Conservation (phyloP, 2,329 filamentous ascomycete species). For the Xylariaceae sp. region DNA sequence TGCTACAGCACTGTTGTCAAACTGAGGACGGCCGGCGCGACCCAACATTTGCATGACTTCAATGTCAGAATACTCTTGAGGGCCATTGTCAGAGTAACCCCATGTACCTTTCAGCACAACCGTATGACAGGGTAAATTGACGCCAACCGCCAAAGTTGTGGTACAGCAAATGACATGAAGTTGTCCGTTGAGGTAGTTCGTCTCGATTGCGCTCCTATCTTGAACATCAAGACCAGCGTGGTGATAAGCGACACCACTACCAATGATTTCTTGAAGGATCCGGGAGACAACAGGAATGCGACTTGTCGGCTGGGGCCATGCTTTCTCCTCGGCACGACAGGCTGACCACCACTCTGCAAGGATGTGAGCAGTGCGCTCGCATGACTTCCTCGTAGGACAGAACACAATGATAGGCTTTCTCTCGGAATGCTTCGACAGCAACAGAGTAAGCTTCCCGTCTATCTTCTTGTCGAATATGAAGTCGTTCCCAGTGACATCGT, state of each 20-base stretch:
- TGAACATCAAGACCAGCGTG: slow-evolving; percentile 67
- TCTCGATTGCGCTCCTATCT: slow-evolving; percentile 65
- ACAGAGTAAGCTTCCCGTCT: slow-evolving; percentile 58
- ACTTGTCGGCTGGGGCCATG: slow-evolving; percentile 59
- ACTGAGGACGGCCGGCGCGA: slow-evolving; percentile 77
- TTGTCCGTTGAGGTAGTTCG: slow-evolving; percentile 64
- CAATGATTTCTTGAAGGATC: slow-evolving; percentile 51
- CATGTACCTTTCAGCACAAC: slow-evolving; percentile 80
- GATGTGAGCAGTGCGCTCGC: slow-evolving; percentile 61
- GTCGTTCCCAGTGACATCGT: slow-evolving; percentile 61
- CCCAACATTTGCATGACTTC: slow-evolving; percentile 92
- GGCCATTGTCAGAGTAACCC: slow-evolving; percentile 54
- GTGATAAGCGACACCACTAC: slow-evolving; percentile 70
- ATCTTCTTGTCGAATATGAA: slow-evolving; percentile 72
- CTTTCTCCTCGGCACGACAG: slow-evolving; percentile 46
- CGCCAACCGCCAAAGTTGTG: slow-evolving; percentile 76
- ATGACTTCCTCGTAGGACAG: slow-evolving; percentile 71
- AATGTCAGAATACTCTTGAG: slow-evolving; percentile 73
- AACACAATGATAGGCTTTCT: slow-evolving; percentile 80
- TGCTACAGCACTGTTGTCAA: slow-evolving; percentile 70
- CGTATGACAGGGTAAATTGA: slow-evolving; percentile 80
- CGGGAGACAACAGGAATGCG: slow-evolving; percentile 50
- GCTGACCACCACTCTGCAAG: slow-evolving; percentile 63
- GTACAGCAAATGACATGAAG: slow-evolving; percentile 82
- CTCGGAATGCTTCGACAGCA: slow-evolving; percentile 64